Evolutionary conservation across 2,329 filamentous ascomycete genomes (phyloP), one percentile per base, ranked within the genome.

Genomic region (Hymenoscyphus linearis): DNA sequence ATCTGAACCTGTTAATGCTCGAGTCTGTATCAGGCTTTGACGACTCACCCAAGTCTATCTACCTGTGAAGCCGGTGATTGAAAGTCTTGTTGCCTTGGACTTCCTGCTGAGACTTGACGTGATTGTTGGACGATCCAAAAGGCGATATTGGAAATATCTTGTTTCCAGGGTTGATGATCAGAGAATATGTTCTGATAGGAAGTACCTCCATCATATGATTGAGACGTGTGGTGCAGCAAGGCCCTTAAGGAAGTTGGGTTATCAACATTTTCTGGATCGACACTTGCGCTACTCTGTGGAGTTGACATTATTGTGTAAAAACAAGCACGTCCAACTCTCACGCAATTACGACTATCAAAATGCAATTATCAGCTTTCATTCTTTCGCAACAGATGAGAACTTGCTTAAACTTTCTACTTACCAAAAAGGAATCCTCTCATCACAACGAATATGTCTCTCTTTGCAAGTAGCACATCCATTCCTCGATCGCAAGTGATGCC

Each of bases 381-480:
- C 16, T 44, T 6, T 4, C 4, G 9, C 18, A 22, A 22, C n/a
- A 16, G 9, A 22, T 44, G 10, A 10, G n/a, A 18, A 18, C 2
- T 22, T 5, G 9, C 10, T 22, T 18, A 10, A 18, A 14, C 6
- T 26, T 13, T 22, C 47, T 14, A 52, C 62, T 44, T 57, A 67
- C 64, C 64, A 67, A 35, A 60, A 65, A 14, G 65, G 65, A 40
- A 57, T 54, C 14, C 62, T 34, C 35, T 67, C 64, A 31, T 67
- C 65, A 54, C 64, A 67, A 6, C 62, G 61, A 31, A 67, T 62
- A 58, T 66, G 65, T 4, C 65, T 60, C 50, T 62, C 57, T 50
- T 65, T 67, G 55, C 64, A 66, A 1, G 65, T 67, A 18, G 13
- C 12, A 31, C 65, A 67, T 25, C 65, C 65, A 35, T 64, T 64